Evolutionary conservation across 805 yeast species (phyloP), one percentile per base, ranked within the genome.

Genomic region (Cyberlindnera xishuangbannaensis): DNA sequence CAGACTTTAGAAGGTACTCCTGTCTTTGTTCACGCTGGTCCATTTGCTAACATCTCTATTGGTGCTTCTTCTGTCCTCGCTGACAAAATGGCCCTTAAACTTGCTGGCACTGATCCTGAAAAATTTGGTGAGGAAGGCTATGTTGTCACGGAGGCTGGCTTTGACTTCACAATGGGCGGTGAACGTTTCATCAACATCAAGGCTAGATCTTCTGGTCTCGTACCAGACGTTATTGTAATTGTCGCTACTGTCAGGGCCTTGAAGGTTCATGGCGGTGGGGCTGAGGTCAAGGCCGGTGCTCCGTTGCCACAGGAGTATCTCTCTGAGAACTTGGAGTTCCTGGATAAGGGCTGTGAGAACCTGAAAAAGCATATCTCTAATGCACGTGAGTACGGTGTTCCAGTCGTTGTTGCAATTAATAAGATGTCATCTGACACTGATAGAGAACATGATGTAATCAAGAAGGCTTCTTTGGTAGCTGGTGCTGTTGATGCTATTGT

Each of bases 111-210:
- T 3, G 66, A 71, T 12, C 57, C 72, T 12, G 65, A 63, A 30
- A 62, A 66, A 36, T 71, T 61, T 31, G 28, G 26, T 13, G 71
- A 71, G 50, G 71, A 71, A 45, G 92, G 94, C 41, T 83, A 73
- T 47, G 94, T 83, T 41, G 82, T 83, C 33, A 83, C 94, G 29
- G 94, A 83, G 59, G 94, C 94, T 14, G 94, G 94, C 41, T 83
- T 83, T 62, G 94, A 83, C 59, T 83, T 83, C 69, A 83, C 92
- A 33, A 83, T 83, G 94, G 94, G 94, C 55, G 94, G 94, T 58
- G 94, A 83, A 65, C 68, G 94, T 61, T 83, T 83, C 60, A 67
- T 80, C 58, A 80, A 83, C 61, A 83, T 83, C 63, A 83, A 83
- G 59, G 79, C 88, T 57, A 71, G 92, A 55, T 70, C 87, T 8